Percentiles rank a stretch among this genome's conserved stretches.
These are phyloP conservation scores for Dendrobium chrysotoxum DNA, from an alignment of 106 monocot species.

Conservation along the genomic window DNA sequence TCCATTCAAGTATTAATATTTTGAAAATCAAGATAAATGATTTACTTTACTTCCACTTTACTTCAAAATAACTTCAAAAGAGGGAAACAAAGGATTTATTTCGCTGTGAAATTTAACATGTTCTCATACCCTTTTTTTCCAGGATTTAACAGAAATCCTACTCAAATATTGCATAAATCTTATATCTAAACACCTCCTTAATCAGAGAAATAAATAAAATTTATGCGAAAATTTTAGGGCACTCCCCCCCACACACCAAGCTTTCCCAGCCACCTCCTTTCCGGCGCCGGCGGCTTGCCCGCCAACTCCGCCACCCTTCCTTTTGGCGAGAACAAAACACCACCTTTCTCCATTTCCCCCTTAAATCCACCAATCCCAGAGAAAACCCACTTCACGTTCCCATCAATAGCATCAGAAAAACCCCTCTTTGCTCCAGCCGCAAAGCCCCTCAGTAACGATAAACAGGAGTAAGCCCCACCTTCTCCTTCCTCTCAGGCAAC, in stretches of 20 bases:
- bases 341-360: conserved; percentile 21
- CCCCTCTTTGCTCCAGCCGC: conserved; percentile 62
- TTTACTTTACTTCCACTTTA: no score
- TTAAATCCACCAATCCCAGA: conserved; percentile 9
- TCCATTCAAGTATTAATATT: no score
- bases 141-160: no score
- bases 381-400: conserved; percentile 17
- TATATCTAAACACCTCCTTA: no score
- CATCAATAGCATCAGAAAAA: conserved; percentile 14
- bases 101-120: no score
- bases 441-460: conserved; percentile 6
- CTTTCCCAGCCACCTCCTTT: conserved; percentile 10
- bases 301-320: conserved; percentile 7
- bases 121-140: no score
- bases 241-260: conserved; percentile 16
- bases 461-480: conserved; percentile 1
- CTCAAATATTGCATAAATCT: no score
- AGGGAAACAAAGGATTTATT: no score
- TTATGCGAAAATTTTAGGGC: no score
- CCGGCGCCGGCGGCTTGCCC: neutral
- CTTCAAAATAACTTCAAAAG: no score
- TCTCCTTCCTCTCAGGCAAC: conserved; percentile 36
- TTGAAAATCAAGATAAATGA: no score
- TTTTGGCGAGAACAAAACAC: conserved; percentile 29
- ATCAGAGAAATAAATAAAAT: no score